phyloP scores from a whole-genome alignment of 2,329 filamentous ascomycete genomes.

The Fusarium neocosmosporiellum region DNA sequence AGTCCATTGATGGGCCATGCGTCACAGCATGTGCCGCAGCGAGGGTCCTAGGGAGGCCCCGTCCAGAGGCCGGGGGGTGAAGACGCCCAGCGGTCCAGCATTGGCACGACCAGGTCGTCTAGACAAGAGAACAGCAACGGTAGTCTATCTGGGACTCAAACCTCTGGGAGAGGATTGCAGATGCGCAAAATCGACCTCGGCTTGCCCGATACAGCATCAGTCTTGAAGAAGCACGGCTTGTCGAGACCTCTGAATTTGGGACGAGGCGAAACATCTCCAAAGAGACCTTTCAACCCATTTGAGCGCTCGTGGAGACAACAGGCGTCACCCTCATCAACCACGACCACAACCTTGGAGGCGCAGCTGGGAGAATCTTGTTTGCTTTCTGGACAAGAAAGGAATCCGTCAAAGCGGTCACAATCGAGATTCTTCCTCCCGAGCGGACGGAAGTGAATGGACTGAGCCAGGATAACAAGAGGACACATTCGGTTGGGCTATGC shows the following conservation, averaged over 20 bases:
- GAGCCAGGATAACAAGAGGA: neutral
- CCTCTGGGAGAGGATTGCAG: neutral
- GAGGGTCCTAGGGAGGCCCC: slow-evolving; percentile 47
- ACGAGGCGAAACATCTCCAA: neutral
- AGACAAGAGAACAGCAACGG: neutral
- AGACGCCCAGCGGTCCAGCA: slow-evolving; percentile 7
- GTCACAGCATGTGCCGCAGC: slow-evolving; percentile 44
- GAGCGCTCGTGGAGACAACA: neutral
- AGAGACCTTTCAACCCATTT: neutral
- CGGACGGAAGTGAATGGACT: neutral
- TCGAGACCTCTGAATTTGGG: neutral
- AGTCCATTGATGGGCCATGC: slow-evolving; percentile 68
- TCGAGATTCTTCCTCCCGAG: neutral
- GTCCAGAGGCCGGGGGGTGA: slow-evolving; percentile 9
- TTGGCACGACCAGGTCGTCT: neutral
- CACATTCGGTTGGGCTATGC: neutral
- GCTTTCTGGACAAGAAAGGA: neutral
- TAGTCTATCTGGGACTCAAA: neutral
- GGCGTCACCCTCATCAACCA: neutral
- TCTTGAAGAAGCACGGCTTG: neutral
- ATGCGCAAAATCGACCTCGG: neutral
- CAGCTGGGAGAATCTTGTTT: neutral
- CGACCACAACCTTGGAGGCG: neutral
- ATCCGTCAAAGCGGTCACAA: neutral
- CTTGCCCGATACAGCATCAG: neutral